These are phyloP conservation scores for Pontederia crassipes DNA, from an alignment of 176 grass and related monocot species.

Conservation along the genomic window DNA sequence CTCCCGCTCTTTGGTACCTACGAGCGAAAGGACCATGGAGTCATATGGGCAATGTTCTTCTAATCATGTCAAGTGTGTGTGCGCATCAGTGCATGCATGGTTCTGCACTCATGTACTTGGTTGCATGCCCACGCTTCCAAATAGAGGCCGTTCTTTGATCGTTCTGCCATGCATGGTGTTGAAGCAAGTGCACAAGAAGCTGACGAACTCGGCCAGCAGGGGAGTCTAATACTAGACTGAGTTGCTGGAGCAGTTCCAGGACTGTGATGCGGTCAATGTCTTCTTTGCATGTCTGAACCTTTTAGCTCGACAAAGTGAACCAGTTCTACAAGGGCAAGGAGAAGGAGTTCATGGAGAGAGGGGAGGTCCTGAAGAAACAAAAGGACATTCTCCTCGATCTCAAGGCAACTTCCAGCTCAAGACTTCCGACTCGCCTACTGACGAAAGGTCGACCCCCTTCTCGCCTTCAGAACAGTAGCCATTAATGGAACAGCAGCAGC, in stretches of 20 bases:
- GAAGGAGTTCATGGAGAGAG: slow-evolving; percentile 61
- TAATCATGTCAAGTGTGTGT: too few relatives aligned
- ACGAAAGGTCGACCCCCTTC: too few relatives aligned
- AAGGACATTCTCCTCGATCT: slow-evolving; percentile 76
- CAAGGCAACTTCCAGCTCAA: slow-evolving; percentile 54
- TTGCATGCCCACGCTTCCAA: too few relatives aligned
- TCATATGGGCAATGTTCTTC: slow-evolving; percentile 85
- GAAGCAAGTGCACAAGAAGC: slow-evolving; percentile 56
- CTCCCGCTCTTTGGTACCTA: slow-evolving; percentile 54
- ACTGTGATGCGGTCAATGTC: slow-evolving; percentile 26
- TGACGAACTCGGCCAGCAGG: slow-evolving; percentile 18
- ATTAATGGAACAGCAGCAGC: too few relatives aligned
- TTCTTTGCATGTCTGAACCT: slow-evolving; percentile 69
- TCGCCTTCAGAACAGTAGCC: too few relatives aligned
- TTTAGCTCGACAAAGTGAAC: slow-evolving; percentile 91
- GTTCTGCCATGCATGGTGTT: too few relatives aligned
- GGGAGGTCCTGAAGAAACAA: slow-evolving; percentile 66
- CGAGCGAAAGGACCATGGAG: slow-evolving; percentile 40
- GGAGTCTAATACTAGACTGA: slow-evolving; percentile 64
- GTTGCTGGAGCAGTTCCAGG: slow-evolving; percentile 33
- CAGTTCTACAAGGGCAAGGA: slow-evolving; percentile 83
- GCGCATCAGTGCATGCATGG: too few relatives aligned
- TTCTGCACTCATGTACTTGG: too few relatives aligned
- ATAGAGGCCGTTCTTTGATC: too few relatives aligned
- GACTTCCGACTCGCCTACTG: too few relatives aligned